Percentiles rank a stretch among this genome's conserved stretches.
Evolutionary conservation across 768 basidiomycete species (phyloP).

Genomic region (Boletus eberwhitei): DNA sequence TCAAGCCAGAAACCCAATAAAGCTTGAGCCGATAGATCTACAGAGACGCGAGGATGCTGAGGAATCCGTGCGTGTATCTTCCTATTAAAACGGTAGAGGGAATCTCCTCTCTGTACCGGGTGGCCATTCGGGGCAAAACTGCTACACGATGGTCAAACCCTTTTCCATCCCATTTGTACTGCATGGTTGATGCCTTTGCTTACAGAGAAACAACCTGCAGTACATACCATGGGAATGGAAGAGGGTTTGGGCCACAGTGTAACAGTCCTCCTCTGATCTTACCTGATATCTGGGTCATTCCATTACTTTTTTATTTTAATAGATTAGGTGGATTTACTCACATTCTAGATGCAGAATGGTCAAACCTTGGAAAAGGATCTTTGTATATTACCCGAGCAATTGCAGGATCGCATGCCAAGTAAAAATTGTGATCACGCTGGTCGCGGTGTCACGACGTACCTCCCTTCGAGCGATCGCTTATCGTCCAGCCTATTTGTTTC

Average conservation of each 20-base stretch:
- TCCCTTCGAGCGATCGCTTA: not conserved
- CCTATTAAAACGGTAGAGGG: constrained; percentile 7
- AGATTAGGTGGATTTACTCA: not conserved
- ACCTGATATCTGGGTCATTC: not conserved
- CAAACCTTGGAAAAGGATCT: not conserved
- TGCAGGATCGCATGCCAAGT: not conserved
- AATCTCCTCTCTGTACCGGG: not conserved
- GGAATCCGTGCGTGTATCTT: not conserved
- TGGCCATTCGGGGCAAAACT: constrained; percentile 12
- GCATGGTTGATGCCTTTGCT: constrained; percentile 26
- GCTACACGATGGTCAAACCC: constrained; percentile 29
- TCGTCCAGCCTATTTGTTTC: not conserved
- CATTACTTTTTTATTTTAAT: not conserved
- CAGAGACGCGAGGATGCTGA: not conserved
- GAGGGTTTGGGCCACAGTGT: constrained; percentile 32
- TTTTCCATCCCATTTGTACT: constrained; percentile 29
- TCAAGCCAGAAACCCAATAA: not conserved
- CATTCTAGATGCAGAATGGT: not conserved
- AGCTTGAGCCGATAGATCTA: constrained; percentile 2
- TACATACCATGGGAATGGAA: constrained; percentile 53
- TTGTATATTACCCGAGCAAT: not conserved
- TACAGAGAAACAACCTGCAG: constrained; percentile 25
- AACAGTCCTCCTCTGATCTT: constrained; percentile 6
- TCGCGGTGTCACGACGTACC: not conserved
- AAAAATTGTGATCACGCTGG: not conserved